These are phyloP conservation scores for Gymnopilus dilepis DNA, from an alignment of 768 basidiomycete genomes.

Conservation along the genomic window DNA sequence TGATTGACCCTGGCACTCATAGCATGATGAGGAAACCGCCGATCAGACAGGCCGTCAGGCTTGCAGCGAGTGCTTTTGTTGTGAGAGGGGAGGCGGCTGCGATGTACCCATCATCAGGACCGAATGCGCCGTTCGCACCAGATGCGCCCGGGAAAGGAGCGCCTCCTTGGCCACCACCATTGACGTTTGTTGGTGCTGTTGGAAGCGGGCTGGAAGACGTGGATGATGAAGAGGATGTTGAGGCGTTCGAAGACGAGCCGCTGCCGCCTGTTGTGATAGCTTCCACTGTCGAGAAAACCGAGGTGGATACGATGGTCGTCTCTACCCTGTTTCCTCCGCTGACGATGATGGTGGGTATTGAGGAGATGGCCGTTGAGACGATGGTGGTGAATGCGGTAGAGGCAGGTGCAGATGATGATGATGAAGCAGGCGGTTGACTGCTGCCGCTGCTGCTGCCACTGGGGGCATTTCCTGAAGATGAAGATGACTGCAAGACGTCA, in stretches of 20 bases:
- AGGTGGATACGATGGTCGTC: slow-evolving; percentile 45
- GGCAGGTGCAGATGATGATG: slow-evolving; percentile 9
- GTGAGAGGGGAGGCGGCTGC: slow-evolving; percentile 56
- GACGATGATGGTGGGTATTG: slow-evolving; percentile 33
- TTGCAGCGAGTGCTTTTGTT: slow-evolving; percentile 48
- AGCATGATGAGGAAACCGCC: slow-evolving; percentile 54
- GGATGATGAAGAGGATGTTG: slow-evolving; percentile 41
- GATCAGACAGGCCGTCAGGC: slow-evolving; percentile 49
- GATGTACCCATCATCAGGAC: slow-evolving; percentile 73
- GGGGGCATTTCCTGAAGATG: too few relatives aligned
- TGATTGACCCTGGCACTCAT: slow-evolving; percentile 31
- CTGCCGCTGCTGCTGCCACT: neutral
- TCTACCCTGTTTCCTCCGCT: slow-evolving; percentile 45
- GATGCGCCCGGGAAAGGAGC: slow-evolving; percentile 67
- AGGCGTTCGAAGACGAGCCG: slow-evolving; percentile 25
- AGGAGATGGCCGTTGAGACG: slow-evolving; percentile 45
- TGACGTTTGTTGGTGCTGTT: slow-evolving; percentile 61
- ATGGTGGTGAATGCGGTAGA: slow-evolving; percentile 38
- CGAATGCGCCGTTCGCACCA: slow-evolving; percentile 56
- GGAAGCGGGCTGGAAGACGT: slow-evolving; percentile 48
- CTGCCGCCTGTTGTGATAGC: slow-evolving; percentile 25
- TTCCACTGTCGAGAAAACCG: slow-evolving; percentile 52
- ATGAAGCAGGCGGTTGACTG: slow-evolving; percentile 1
- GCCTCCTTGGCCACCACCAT: slow-evolving; percentile 58
- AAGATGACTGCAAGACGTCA: neutral